Conservation (phyloP, 2,329 filamentous ascomycete genomes). For the Fusarium praegraminearum region DNA sequence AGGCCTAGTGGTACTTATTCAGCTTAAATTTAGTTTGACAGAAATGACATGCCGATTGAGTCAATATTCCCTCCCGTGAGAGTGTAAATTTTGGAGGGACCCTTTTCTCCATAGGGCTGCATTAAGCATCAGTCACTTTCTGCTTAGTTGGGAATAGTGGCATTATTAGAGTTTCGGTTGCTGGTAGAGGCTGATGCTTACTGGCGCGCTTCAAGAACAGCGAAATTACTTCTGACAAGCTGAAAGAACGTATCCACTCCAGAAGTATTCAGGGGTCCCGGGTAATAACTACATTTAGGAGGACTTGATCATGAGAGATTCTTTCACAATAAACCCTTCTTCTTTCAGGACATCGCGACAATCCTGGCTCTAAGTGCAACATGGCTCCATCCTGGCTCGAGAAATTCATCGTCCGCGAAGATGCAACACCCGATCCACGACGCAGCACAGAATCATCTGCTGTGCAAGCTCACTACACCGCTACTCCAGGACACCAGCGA, state of each 20-base stretch:
- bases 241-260: neutral
- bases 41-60: neutral
- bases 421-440: neutral
- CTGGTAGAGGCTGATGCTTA: neutral
- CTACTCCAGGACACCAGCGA: neutral
- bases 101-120: neutral
- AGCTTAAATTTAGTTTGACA: neutral
- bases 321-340: rapidly evolving
- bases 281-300: neutral
- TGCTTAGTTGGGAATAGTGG: neutral
- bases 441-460: neutral
- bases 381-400: slow-evolving; percentile 16
- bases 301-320: neutral
- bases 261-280: neutral
- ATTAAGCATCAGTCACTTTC: neutral
- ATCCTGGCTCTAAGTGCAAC: rapidly evolving
- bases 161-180: neutral
- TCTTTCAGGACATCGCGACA: rapidly evolving
- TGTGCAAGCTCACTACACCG: neutral
- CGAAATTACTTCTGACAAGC: neutral
- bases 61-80: neutral
- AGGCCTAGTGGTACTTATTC: neutral
- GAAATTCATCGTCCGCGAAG: neutral
- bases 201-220: neutral
- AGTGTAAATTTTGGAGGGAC: neutral